Conservation (phyloP, 2,329 filamentous ascomycete genomes). For the Thelonectria blattea region DNA sequence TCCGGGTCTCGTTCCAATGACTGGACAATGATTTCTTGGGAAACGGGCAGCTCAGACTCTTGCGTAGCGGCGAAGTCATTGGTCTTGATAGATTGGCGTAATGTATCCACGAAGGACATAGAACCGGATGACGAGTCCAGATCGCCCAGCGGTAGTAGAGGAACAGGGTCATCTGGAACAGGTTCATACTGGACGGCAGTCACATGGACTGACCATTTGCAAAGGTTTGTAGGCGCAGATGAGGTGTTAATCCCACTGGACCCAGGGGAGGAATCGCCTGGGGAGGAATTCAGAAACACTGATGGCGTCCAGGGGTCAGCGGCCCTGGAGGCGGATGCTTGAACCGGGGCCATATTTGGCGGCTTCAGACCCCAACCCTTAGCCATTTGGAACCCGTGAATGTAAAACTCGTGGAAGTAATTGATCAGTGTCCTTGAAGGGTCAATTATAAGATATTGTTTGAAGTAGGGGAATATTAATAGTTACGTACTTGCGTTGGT, state of each 20-base stretch:
- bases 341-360: not conserved
- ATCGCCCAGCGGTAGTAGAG: too few species aligned
- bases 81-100: not conserved
- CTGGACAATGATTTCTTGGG: not conserved
- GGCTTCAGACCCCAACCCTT: constrained; percentile 17
- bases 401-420: constrained; percentile 28
- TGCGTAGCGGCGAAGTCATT: not conserved
- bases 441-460: not conserved
- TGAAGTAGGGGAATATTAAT: not conserved
- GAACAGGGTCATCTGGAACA: not conserved
- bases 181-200: not conserved
- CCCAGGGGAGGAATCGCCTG: not conserved
- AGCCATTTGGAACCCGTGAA: constrained; percentile 13
- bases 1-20: not conserved
- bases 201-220: not conserved
- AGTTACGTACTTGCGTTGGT: constrained; percentile 16
- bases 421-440: constrained; percentile 1
- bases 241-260: not conserved
- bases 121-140: not conserved
- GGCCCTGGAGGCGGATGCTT: not conserved
- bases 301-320: not conserved
- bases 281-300: not conserved
- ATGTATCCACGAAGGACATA: not conserved
- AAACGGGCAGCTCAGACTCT: not conserved
- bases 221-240: constrained; percentile 1